Base-by-base conservation (phyloP, 352 stramenopile genomes). In the Phytophthora pisi region DNA sequence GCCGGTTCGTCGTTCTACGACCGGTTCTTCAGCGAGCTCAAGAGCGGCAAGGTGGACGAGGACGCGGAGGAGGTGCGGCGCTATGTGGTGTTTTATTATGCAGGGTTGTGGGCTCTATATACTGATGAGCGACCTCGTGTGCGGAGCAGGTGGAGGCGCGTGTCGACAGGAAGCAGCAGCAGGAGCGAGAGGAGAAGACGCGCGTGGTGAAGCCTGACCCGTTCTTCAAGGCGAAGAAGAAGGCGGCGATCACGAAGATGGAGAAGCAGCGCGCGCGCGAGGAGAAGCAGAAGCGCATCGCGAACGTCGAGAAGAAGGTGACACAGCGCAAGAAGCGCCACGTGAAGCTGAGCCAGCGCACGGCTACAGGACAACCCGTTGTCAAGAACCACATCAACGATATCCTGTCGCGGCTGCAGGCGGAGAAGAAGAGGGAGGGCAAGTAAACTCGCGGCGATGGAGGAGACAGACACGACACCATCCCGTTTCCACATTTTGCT, bases 351-450 rank as follows among this genome's bases (percentile, higher is more conserved):
- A 93, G 84, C 52, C 75, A 93, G 66, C 84, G 88, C 58, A 94
- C 88, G 36, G 72, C 74, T 26, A 89, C 83, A 6, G 86, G 88
- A 1, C 88, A 96, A 66, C 88, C 88, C 16, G 78, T 96, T n/a
- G 83, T 96, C 53, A 86, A 84, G 62, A 91, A 96, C 72, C 86
- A 90, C 68, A 96, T 96, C 52, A 85, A 86, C 55, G 88, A 96
- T 61, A 93, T 96, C 59, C 63, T 96, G 40, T 62, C 79, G 36
- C 84, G 87, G 62, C 66, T 96, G 55, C 78, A 93, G 51, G 65
- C 72, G 2, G 84, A 91, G 54, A 81, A 84, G 51, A 75, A 76
- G 51, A 60, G 47, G n/a, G 59, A 68, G n/a, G 59, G 43, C 57
- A 68, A 80, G 61, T 75, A 65, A 60, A 4, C 47, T 59, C 26